These are phyloP conservation scores for Tricholoma matsutake DNA, from an alignment of 768 basidiomycete species.

Conservation along the genomic window DNA sequence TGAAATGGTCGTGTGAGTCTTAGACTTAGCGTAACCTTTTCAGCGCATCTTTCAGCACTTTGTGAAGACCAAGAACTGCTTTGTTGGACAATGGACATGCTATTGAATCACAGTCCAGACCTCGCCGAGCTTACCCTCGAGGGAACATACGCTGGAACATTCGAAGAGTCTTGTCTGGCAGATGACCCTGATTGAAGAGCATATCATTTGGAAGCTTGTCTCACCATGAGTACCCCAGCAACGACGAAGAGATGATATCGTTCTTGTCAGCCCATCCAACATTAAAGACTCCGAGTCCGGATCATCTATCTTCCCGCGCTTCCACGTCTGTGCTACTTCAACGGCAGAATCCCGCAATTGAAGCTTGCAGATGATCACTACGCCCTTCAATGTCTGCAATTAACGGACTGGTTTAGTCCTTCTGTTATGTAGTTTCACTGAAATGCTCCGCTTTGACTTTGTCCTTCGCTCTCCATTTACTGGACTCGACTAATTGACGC, in stretches of 20 bases:
- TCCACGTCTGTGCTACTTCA: conserved; percentile 10
- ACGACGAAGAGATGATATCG: conserved; percentile 6
- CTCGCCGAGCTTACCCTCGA: conserved; percentile 15
- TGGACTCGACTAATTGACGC: conserved; percentile 4
- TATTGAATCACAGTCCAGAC: conserved; percentile 12
- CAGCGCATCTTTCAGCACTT: background rate
- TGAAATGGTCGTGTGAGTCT: conserved; percentile 1
- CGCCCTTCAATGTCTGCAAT: conserved; percentile 4
- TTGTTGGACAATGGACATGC: conserved; percentile 17
- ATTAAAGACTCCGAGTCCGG: no score
- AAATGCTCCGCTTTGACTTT: conserved; percentile 7
- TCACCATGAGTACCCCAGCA: background rate
- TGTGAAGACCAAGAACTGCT: conserved; percentile 11
- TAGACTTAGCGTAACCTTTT: background rate
- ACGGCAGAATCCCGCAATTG: conserved; percentile 16
- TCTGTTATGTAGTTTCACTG: conserved; percentile 15
- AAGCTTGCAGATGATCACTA: conserved; percentile 9
- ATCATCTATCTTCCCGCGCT: conserved; percentile 9
- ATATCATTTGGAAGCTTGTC: conserved; percentile 14
- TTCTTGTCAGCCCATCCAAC: conserved; percentile 16
- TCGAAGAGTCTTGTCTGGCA: conserved; percentile 10
- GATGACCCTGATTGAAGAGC: conserved; percentile 12
- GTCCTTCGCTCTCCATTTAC: conserved; percentile 11
- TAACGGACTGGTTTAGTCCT: conserved; percentile 20
- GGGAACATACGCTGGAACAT: conserved; percentile 16